Percentiles rank a stretch among this genome's conserved stretches.
phyloP scores from a whole-genome alignment of 75 land plant genomes.

The Pseudotsuga menziesii region DNA sequence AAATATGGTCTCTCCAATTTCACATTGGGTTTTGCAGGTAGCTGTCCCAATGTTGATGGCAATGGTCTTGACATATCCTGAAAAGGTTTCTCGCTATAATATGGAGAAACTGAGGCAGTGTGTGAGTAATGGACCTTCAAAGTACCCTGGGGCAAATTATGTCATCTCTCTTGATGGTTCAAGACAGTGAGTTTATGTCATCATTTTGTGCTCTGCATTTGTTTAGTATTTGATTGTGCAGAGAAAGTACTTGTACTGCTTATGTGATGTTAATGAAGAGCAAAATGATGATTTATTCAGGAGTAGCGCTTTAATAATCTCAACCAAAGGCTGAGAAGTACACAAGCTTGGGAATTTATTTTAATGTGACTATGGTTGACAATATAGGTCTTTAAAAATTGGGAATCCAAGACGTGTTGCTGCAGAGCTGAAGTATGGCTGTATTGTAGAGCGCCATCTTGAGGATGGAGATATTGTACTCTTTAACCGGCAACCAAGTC shows the following conservation, averaged over 20 bases:
- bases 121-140: constrained; percentile 68
- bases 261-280: no score
- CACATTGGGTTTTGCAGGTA: constrained; percentile 19
- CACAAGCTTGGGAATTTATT: no score
- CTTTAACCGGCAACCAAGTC: constrained; percentile 92
- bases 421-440: constrained; percentile 80
- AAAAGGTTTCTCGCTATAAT: constrained; percentile 77
- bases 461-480: constrained; percentile 98
- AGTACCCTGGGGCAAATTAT: constrained; percentile 92
- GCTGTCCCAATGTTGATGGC: constrained; percentile 95
- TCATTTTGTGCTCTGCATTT: no score
- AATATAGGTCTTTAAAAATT: neutral
- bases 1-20: no score
- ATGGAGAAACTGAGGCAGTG: constrained; percentile 84
- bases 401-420: constrained; percentile 62
- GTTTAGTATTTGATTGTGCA: no score
- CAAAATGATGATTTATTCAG: no score
- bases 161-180: constrained; percentile 59
- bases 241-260: no score
- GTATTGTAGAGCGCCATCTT: constrained; percentile 81
- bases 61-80: constrained; percentile 77
- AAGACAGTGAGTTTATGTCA: constrained; percentile 17
- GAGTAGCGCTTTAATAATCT: no score
- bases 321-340: no score
- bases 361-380: no score